These are phyloP conservation scores for Aspergillus ibericus DNA, from an alignment of 2,329 filamentous ascomycete genomes.

Conservation along the genomic window DNA sequence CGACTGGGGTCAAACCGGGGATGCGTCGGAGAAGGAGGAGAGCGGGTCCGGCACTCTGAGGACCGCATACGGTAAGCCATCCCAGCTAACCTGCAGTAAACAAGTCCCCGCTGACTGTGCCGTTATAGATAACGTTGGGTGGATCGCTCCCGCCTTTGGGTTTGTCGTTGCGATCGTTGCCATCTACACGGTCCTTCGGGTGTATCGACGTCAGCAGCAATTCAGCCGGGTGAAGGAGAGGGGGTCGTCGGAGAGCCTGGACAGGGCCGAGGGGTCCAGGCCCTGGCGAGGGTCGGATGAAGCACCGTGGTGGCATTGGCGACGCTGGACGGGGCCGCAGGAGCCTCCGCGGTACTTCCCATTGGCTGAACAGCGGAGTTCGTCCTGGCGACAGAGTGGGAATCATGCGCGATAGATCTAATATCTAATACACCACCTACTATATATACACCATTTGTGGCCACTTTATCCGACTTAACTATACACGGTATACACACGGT, in stretches of 20 bases:
- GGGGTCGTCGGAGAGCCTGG: conserved; percentile 18
- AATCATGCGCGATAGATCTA: background rate
- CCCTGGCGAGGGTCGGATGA: conserved; percentile 2
- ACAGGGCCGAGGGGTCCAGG: conserved; percentile 22
- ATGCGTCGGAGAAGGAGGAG: background rate
- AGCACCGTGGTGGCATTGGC: conserved; percentile 35
- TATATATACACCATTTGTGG: background rate
- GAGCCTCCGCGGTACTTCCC: conserved; percentile 27
- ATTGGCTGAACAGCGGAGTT: conserved; percentile 20
- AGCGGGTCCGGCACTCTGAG: conserved; percentile 1
- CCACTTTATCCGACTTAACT: background rate
- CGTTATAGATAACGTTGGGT: conserved; percentile 6
- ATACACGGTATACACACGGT: background rate
- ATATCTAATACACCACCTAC: too few species aligned
- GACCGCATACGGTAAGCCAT: conserved; percentile 13
- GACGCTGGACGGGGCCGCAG: conserved; percentile 23
- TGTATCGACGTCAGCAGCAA: conserved; percentile 12
- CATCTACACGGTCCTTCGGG: conserved; percentile 11
- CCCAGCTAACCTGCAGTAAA: background rate
- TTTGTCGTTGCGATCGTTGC: conserved; percentile 10
- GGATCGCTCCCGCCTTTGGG: conserved; percentile 15
- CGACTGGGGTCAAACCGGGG: conserved; percentile 15
- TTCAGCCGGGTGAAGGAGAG: conserved; percentile 2
- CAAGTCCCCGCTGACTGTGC: background rate
- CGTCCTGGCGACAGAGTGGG: background rate